Conservation (phyloP, 495 filamentous ascomycete genomes). For the Tuber indicum region DNA sequence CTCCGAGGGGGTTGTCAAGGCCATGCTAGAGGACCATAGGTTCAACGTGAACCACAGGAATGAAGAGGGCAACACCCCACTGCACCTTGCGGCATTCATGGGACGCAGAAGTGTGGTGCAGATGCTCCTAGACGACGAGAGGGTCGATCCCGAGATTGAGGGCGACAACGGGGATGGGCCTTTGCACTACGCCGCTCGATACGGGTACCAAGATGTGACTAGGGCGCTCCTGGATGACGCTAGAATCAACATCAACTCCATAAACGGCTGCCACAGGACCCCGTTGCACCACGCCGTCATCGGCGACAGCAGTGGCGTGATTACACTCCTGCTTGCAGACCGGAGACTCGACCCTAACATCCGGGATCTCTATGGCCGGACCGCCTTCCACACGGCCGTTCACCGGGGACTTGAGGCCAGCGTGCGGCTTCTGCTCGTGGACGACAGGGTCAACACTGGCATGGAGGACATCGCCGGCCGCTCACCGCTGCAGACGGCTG, state of each 20-base stretch:
- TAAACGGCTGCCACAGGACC: not conserved
- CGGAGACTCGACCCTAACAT: not conserved
- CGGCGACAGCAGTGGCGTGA: not conserved
- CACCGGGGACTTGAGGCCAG: not conserved
- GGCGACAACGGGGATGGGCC: constrained; percentile 19
- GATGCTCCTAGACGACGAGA: constrained; percentile 28
- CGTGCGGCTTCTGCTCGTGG: not conserved
- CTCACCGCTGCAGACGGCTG: not conserved
- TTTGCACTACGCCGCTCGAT: constrained; percentile 6
- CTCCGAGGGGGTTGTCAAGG: constrained; percentile 25
- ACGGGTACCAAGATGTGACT: not conserved
- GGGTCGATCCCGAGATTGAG: constrained; percentile 22
- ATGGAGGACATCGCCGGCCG: not conserved
- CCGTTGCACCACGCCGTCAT: not conserved
- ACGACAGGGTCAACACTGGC: not conserved
- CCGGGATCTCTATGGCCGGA: not conserved
- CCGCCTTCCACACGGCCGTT: not conserved
- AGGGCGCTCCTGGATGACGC: not conserved
- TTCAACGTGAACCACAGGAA: constrained; percentile 25
- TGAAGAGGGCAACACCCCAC: constrained; percentile 20
- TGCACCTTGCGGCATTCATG: constrained; percentile 20
- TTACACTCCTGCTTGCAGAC: not conserved
- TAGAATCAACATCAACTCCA: not conserved
- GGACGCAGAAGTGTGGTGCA: constrained; percentile 31
- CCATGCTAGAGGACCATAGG: constrained; percentile 14